Percentiles rank a stretch among this genome's conserved stretches.
Evolutionary conservation across 2,329 filamentous ascomycete species (phyloP).

Genomic region (Botrytis byssoidea): DNA sequence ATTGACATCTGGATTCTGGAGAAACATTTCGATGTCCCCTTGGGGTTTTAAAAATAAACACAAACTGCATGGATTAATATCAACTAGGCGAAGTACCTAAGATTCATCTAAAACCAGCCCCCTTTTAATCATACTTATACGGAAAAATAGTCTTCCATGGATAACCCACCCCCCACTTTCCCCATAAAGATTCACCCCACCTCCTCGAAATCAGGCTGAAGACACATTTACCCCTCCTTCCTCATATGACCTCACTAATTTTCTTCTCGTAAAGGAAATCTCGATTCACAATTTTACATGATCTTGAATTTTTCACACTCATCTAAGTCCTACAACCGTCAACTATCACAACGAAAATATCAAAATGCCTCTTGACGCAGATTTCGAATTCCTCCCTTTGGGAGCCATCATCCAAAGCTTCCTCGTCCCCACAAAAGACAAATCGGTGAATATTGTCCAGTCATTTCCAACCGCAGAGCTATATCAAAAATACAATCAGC

Average conservation of each 20-base stretch:
- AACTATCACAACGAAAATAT: not conserved
- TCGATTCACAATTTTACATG: not conserved
- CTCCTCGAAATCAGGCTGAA: conserved; percentile 9
- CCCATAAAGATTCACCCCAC: conserved; percentile 12
- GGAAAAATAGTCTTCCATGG: not conserved
- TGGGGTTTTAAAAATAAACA: not conserved
- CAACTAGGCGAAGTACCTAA: not conserved
- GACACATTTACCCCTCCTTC: conserved; percentile 17
- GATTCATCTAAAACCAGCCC: not conserved
- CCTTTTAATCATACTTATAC: not conserved
- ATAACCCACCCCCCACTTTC: conserved; percentile 14
- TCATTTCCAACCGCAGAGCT: conserved; percentile 74
- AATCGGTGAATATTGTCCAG: conserved; percentile 72
- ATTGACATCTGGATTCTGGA: not conserved
- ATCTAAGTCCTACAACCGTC: too few relatives aligned
- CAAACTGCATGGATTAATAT: not conserved
- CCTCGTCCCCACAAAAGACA: conserved; percentile 56
- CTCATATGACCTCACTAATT: conserved; percentile 5
- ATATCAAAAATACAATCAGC: conserved; percentile 72
- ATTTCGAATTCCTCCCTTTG: conserved; percentile 66
- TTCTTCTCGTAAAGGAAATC: not conserved
- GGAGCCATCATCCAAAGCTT: conserved; percentile 82
- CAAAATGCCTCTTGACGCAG: conserved; percentile 18
- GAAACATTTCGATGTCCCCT: not conserved
- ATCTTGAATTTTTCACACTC: not conserved